Conservation (phyloP, 78 protist genomes). For the Neovahlkampfia damariscottae region DNA sequence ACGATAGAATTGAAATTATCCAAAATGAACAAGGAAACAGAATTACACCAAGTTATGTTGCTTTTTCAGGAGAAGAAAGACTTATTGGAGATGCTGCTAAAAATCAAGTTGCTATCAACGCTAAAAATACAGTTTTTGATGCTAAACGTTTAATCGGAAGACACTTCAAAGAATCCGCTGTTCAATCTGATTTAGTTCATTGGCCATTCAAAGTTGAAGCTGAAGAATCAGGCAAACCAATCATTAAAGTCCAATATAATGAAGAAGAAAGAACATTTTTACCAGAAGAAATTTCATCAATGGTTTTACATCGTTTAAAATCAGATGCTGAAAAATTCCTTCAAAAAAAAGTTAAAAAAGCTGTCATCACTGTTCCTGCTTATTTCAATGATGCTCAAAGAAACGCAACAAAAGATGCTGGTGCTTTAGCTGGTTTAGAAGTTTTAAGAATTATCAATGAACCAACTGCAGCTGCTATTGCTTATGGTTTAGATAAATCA, state of each 20-base stretch:
- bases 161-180: conserved; percentile 35
- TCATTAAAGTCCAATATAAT: background rate
- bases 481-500: conserved; percentile 50
- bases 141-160: conserved; percentile 15
- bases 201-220: conserved; percentile 22
- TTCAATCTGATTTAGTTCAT: conserved; percentile 67
- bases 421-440: conserved; percentile 67
- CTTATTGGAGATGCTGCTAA: conserved; percentile 93
- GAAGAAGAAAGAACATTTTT: conserved; percentile 26
- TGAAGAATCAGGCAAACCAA: conserved; percentile 23
- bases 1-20: conserved; percentile 85
- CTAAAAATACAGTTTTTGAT: conserved; percentile 87
- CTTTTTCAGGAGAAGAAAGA: conserved; percentile 80
- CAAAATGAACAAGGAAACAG: conserved; percentile 98
- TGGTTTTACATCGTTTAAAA: conserved; percentile 84
- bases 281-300: conserved; percentile 81
- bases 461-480: conserved; percentile 78
- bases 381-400: conserved; percentile 93
- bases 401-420: conserved; percentile 92
- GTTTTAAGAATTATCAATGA: conserved; percentile 65
- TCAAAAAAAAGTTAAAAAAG: conserved; percentile 59
- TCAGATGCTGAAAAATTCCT: conserved; percentile 77
- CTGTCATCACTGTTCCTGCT: conserved; percentile 89
- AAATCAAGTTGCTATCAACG: conserved; percentile 89
- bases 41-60: conserved; percentile 93